Conservation (phyloP, 2,329 filamentous ascomycete species). For the Tolypocladium cylindrosporum region DNA sequence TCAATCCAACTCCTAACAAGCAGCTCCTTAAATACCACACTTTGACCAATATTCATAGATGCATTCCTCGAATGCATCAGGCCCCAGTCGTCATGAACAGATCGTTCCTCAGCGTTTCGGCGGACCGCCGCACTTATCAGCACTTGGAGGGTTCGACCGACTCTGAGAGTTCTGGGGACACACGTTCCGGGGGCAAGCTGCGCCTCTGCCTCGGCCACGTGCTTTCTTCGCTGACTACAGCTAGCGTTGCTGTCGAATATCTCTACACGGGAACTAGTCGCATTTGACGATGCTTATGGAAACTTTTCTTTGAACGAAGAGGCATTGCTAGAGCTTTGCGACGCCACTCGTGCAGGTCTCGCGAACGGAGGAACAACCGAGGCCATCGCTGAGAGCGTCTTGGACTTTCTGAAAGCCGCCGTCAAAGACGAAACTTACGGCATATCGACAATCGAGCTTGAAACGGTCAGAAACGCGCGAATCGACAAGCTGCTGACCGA, state of each 20-base stretch:
- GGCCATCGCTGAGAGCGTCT: conserved; percentile 22
- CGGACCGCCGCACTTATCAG: not conserved
- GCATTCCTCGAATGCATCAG: not conserved
- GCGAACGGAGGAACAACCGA: conserved; percentile 19
- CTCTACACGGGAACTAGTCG: not conserved
- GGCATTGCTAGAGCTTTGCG: conserved; percentile 28
- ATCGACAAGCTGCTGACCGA: conserved; percentile 37
- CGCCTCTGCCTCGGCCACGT: not conserved
- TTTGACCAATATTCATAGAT: not conserved
- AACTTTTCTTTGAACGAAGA: not conserved
- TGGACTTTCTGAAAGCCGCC: conserved; percentile 26
- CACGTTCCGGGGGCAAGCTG: not conserved
- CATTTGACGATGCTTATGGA: conserved; percentile 6
- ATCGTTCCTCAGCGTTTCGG: not conserved
- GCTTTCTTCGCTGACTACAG: not conserved
- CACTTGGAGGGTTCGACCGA: not conserved
- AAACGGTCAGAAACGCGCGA: conserved; percentile 25
- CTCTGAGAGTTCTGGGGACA: not conserved
- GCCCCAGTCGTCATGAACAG: not conserved
- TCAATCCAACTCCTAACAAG: not conserved
- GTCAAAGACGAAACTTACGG: conserved; percentile 26
- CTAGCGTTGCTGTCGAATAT: not conserved
- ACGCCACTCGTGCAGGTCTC: conserved; percentile 28
- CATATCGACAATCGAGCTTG: conserved; percentile 24
- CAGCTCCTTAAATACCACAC: not conserved